Evolutionary conservation across 75 land plant species (phyloP), one percentile per base, ranked within the genome.

Genomic region (Sequoiadendron giganteum): DNA sequence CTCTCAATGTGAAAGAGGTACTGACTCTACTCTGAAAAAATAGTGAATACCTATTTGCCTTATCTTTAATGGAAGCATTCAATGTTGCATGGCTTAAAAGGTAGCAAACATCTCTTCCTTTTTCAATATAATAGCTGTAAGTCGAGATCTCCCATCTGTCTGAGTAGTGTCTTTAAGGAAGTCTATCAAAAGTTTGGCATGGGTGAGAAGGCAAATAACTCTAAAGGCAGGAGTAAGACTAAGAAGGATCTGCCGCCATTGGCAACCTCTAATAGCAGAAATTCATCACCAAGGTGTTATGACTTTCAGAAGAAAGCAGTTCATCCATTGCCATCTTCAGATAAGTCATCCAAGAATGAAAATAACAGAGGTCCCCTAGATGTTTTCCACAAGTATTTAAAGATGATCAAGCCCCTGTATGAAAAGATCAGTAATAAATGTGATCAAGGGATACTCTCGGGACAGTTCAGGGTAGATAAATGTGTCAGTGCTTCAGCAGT

Each of bases 301-400:
- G 43, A 40, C 28, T 8, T 21, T 81, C 84, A 81, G 32, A 82
- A 82, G 34, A 82, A 47, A 10, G 3, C 10, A 39, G 6, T n/a
- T n/a, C 82, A 40, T 79, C 10, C 82, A 19, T n/a, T 82, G 5
- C 43, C 84, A 4, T 25, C 30, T n/a, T 42, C 34, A 11, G 84
- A 82, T n/a, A 47, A 42, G 4, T 18, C 85, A 21, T 25, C 15
- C 13, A 68, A 30, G 32, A 8, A 21, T 25, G 48, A 13, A 9
- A 75, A 30, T 30, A 77, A 84, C 85, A 16, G 86, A 80, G 47
- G 85, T 10, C 93, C 95, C 0, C 88, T 87, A 52, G 93, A 94
- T 25, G 92, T 92, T 25, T 89, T 94, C 48, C 88, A 87, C 85
- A 94, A 92, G 88, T 94, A 89, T 82, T 32, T 94, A 11, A 94